Evolutionary conservation across 2,329 filamentous ascomycete genomes (phyloP).

Genomic region (Trichoderma atrobrunneum): DNA sequence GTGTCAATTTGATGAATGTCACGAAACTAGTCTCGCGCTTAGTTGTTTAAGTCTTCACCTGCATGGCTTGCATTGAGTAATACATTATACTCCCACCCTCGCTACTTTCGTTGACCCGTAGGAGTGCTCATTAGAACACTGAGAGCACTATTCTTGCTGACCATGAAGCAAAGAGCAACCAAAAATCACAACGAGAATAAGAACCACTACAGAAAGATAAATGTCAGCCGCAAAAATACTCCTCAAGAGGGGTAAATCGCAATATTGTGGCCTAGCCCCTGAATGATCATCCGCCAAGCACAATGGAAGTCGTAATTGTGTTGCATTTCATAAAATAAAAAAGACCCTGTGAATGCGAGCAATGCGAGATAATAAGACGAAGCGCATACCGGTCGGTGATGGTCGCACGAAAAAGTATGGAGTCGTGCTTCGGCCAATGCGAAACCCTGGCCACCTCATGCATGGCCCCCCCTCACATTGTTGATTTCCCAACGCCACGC

Average conservation of each 20-base stretch:
- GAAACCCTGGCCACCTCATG: neutral
- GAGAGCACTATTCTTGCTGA: neutral
- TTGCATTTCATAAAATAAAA: neutral
- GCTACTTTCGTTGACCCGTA: neutral
- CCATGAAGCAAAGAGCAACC: too few relatives aligned
- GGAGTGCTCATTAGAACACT: neutral
- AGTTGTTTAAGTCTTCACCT: neutral
- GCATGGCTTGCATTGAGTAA: neutral
- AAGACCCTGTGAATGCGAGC: neutral
- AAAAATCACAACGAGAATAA: neutral
- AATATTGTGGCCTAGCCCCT: neutral
- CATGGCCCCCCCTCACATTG: neutral
- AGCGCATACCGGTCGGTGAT: neutral
- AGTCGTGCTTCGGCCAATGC: constrained; percentile 3
- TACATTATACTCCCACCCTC: neutral
- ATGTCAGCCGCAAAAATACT: neutral
- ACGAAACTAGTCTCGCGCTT: neutral
- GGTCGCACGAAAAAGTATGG: neutral
- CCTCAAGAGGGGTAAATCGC: neutral
- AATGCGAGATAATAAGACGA: neutral
- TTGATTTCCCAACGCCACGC: neutral
- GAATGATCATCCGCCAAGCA: neutral
- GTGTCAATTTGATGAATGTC: neutral
- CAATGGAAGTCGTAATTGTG: neutral
- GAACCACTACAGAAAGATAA: too few relatives aligned